Evolutionary conservation across 2,329 filamentous ascomycete genomes (phyloP).

Genomic region (Sordariomycetes sp.): DNA sequence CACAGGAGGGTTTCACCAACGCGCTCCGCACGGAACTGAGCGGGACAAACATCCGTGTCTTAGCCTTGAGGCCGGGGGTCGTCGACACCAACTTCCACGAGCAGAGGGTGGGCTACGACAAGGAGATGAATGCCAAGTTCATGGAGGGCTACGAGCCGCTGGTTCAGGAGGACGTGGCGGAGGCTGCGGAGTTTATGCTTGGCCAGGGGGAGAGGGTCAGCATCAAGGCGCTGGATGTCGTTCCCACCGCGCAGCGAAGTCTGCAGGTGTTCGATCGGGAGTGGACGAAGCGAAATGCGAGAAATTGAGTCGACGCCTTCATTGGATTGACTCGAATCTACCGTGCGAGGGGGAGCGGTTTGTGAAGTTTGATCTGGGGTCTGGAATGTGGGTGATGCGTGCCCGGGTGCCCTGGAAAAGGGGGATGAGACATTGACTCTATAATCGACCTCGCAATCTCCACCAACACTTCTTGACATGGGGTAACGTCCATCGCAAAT

Average conservation of each 20-base stretch:
- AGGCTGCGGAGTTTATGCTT: conserved; percentile 32
- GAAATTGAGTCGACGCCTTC: too few species aligned
- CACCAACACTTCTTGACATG: too few species aligned
- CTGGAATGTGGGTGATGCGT: too few species aligned
- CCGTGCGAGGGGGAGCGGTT: too few species aligned
- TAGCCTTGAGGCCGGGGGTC: conserved; percentile 35
- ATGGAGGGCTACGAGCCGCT: conserved; percentile 34
- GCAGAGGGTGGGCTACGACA: conserved; percentile 32
- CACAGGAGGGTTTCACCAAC: conserved; percentile 39
- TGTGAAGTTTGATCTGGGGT: too few species aligned
- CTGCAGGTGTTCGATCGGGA: conserved; percentile 18
- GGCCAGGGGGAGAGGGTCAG: conserved; percentile 19
- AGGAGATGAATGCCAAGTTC: conserved; percentile 29
- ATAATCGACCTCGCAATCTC: too few species aligned
- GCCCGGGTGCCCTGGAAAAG: too few species aligned
- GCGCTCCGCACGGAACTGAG: conserved; percentile 34
- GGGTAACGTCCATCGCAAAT: too few species aligned
- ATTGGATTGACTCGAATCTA: too few species aligned
- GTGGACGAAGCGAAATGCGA: conserved; percentile 12
- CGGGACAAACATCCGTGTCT: conserved; percentile 35
- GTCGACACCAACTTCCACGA: conserved; percentile 38
- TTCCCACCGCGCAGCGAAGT: conserved; percentile 28
- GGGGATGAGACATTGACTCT: too few species aligned
- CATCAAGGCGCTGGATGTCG: conserved; percentile 36
- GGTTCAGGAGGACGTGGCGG: conserved; percentile 30